Percentiles rank a stretch among this genome's conserved stretches.
Evolutionary conservation across 208 protist species (phyloP).

Genomic region (Leishmania tropica): DNA sequence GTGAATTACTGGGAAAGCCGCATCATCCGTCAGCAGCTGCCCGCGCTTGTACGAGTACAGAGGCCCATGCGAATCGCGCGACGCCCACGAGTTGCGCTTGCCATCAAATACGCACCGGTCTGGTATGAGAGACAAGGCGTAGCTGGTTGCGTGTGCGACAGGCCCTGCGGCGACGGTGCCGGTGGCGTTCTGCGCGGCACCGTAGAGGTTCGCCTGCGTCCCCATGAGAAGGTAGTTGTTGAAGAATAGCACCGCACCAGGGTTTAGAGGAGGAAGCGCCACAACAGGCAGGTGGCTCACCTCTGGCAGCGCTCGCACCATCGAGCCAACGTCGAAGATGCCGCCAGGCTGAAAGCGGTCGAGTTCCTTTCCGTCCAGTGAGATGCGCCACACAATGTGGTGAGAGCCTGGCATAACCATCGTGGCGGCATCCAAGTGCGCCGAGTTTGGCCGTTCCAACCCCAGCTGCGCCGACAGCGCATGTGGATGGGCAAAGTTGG

Average conservation of each 20-base stretch:
- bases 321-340: conserved; percentile 70
- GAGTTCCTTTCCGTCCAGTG: conserved; percentile 61
- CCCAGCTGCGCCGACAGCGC: conserved; percentile 55
- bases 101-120: conserved; percentile 82
- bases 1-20: conserved; percentile 73
- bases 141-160: conserved; percentile 43
- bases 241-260: conserved; percentile 65
- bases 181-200: conserved; percentile 10
- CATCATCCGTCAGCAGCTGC: conserved; percentile 63
- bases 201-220: conserved; percentile 48
- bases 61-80: conserved; percentile 70
- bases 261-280: conserved; percentile 47
- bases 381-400: conserved; percentile 54
- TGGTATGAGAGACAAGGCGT: conserved; percentile 66
- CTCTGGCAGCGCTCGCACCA: conserved; percentile 57
- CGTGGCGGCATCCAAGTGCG: conserved; percentile 8
- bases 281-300: conserved; percentile 43
- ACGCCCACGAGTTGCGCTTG: conserved; percentile 64
- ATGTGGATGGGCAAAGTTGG: conserved; percentile 36
- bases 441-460: conserved; percentile 19
- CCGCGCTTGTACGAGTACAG: conserved; percentile 66
- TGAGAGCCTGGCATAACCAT: conserved; percentile 78
- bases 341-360: conserved; percentile 46
- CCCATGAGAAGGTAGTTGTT: conserved; percentile 60
- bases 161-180: conserved; percentile 11